Conservation (phyloP, 2,329 filamentous ascomycete species). For the Tolypocladium tundrense region DNA sequence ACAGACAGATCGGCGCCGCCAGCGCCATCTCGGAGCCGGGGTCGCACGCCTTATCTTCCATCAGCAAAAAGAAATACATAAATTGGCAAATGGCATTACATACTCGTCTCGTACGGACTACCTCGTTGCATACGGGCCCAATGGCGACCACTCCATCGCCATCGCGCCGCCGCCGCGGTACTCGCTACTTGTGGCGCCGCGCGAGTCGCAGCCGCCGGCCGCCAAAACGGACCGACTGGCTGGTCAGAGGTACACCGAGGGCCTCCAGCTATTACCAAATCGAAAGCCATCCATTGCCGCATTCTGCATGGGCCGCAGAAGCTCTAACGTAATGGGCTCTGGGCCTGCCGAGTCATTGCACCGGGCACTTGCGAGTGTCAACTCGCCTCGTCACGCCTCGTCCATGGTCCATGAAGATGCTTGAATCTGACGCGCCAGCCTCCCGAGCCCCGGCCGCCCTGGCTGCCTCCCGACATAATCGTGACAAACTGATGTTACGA, state of each 20-base stretch:
- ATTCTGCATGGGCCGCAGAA: slow-evolving; percentile 16
- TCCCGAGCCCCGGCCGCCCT: neutral
- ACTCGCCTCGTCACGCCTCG: neutral
- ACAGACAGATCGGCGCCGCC: neutral
- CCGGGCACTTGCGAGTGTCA: neutral
- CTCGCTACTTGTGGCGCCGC: neutral
- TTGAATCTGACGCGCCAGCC: neutral
- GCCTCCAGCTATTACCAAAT: slow-evolving; percentile 33
- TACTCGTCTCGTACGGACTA: too few relatives aligned
- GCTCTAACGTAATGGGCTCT: slow-evolving; percentile 36
- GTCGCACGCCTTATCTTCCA: slow-evolving; percentile 4
- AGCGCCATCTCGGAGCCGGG: slow-evolving; percentile 1
- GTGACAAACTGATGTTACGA: slow-evolving; percentile 3
- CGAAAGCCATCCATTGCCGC: slow-evolving; percentile 22
- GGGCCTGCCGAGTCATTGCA: slow-evolving; percentile 20
- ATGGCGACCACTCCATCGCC: too few relatives aligned
- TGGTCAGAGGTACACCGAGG: slow-evolving; percentile 2
- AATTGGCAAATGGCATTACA: slow-evolving; percentile 13
- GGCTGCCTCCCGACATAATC: neutral
- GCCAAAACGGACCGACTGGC: neutral
- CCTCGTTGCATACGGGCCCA: too few relatives aligned
- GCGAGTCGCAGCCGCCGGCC: neutral
- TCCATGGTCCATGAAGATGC: neutral
- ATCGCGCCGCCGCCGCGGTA: neutral
- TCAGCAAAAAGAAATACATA: slow-evolving; percentile 29